Conservation (phyloP, 192 early-diverging fungal genomes). For the Martensiomyces pterosporus region DNA sequence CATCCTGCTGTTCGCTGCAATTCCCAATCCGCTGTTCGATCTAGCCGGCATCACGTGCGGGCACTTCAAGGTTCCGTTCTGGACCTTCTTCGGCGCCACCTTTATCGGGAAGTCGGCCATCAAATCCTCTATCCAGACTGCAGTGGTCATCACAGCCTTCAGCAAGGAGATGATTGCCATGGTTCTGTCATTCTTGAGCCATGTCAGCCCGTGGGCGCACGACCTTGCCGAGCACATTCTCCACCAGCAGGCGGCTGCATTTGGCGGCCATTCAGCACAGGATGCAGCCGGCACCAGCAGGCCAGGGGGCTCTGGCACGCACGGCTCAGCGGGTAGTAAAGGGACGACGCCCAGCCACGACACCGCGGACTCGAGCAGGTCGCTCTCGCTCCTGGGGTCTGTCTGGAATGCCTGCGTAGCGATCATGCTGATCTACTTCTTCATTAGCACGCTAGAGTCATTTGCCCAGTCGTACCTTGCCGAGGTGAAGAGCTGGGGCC, state of each 20-base stretch:
- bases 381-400: slow-evolving; percentile 55
- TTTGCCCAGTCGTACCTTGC: slow-evolving; percentile 73
- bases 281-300: slow-evolving; percentile 1
- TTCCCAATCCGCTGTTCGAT: slow-evolving; percentile 97
- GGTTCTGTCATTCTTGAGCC: slow-evolving; percentile 55
- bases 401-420: slow-evolving; percentile 79
- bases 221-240: slow-evolving; percentile 54
- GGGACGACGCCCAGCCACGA: too few relatives aligned
- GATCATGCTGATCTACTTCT: slow-evolving; percentile 83
- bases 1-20: slow-evolving; percentile 88
- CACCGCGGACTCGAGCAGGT: slow-evolving; percentile 18
- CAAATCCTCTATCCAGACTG: slow-evolving; percentile 78
- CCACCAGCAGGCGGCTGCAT: slow-evolving; percentile 29
- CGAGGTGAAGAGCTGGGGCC: slow-evolving; percentile 44
- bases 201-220: slow-evolving; percentile 57
- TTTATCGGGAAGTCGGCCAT: slow-evolving; percentile 89
- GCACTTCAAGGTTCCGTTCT: slow-evolving; percentile 84
- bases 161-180: slow-evolving; percentile 70
- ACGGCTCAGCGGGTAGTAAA: too few relatives aligned
- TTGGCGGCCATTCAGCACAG: slow-evolving; percentile 1
- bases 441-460: slow-evolving; percentile 75
- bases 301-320: slow-evolving; percentile 4
- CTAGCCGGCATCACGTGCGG: slow-evolving; percentile 95
- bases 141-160: slow-evolving; percentile 79
- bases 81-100: slow-evolving; percentile 94